These are phyloP conservation scores for Fusarium sacchari DNA, from an alignment of 2,329 filamentous ascomycete species.

Conservation along the genomic window DNA sequence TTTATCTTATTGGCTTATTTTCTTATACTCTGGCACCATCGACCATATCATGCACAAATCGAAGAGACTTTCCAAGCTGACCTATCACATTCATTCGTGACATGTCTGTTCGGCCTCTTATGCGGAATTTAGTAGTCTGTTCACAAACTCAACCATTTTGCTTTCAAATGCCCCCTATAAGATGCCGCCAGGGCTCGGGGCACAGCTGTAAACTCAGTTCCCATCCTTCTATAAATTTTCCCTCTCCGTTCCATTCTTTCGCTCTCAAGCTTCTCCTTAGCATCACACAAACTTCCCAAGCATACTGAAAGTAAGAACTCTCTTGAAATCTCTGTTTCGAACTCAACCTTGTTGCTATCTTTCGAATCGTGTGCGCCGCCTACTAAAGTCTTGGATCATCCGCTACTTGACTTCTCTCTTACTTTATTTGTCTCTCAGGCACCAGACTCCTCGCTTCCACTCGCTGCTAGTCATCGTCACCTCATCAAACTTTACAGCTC, in stretches of 20 bases:
- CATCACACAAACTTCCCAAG: background rate
- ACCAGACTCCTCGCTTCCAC: too few species aligned
- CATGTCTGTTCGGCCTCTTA: fast-evolving
- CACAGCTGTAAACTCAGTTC: background rate
- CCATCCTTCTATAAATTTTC: background rate
- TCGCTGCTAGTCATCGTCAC: background rate
- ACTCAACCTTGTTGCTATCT: background rate
- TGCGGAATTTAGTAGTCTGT: fast-evolving
- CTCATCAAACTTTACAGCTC: background rate
- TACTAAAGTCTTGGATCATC: background rate
- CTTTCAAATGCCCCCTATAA: background rate
- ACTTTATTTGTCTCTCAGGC: background rate
- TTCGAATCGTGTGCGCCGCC: too few species aligned
- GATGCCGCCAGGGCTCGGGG: background rate
- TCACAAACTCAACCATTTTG: background rate
- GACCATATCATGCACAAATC: background rate
- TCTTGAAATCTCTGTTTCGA: background rate
- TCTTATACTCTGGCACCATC: background rate
- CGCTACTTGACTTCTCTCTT: background rate
- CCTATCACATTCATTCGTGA: background rate
- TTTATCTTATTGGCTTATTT: background rate
- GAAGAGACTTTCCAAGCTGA: background rate
- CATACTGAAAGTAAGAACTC: background rate
- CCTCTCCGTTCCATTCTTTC: fast-evolving
- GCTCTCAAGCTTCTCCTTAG: background rate